Evolutionary conservation across 2,329 filamentous ascomycete genomes (phyloP), one percentile per base, ranked within the genome.

Genomic region (Xylaria hypoxylon): DNA sequence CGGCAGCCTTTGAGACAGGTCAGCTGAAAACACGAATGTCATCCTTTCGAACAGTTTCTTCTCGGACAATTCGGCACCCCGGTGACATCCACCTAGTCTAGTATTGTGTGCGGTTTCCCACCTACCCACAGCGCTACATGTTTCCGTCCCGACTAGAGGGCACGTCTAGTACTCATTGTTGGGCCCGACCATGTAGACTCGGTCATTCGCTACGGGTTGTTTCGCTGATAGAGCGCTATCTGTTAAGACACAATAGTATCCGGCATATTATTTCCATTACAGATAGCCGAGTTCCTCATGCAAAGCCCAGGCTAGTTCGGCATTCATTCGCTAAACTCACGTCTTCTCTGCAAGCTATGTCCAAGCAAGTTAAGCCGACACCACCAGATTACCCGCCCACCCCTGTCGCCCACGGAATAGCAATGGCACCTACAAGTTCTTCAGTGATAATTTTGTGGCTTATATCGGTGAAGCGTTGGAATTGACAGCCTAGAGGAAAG

Each of bases 321-420:
- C 38, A 52, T 26, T 47, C 47, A 22, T 61, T 62, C 24, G 28
- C 52, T 45, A 53, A 51, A 45, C 58, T 59, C 31, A 33, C 31
- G 52, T 24, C 38, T 47, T 56, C 19, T 45, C 50, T 28, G 35
- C 22, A 8, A 42, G 35, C 52, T 45, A 19, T 48, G 50, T 51
- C 55, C 47, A 47, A 58, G 66, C 55, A 63, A 57, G 59, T 66
- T 40, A 60, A 63, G 59, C 45, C 62, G 55, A 68, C 48, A 57
- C 59, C 44, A 57, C 63, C 38, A 53, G 22, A 42, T 40, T 26
- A 33, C 51, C 62, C 44, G 15, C 33, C 47, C 40, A 65, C 50
- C 66, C 63, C 50, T 59, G 63, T 66, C 63, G 19, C 24, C 26
- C 15, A 17, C 33, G n/a, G 45, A 56, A 59, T n/a, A 19, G 51